phyloP scores from a whole-genome alignment of 129 eudicot genomes.

The Artemisia argyi region DNA sequence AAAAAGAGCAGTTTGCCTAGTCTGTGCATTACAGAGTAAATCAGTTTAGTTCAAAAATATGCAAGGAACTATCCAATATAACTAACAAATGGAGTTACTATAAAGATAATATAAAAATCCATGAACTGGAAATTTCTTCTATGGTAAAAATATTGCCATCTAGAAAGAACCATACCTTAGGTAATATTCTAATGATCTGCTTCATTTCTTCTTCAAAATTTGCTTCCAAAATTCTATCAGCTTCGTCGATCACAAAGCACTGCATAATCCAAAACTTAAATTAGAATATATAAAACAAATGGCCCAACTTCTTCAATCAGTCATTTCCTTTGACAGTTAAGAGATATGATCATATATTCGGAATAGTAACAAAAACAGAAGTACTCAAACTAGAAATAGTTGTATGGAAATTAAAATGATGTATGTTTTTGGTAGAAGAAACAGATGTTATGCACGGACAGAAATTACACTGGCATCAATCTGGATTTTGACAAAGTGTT shows the following conservation, averaged over 20 bases:
- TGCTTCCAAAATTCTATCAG: conserved; percentile 90
- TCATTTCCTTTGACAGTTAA: too few relatives aligned
- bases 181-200: conserved; percentile 72
- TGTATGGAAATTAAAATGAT: too few relatives aligned
- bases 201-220: conserved; percentile 92
- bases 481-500: too few relatives aligned
- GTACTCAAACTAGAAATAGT: too few relatives aligned
- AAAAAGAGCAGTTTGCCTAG: conserved; percentile 84
- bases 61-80: neutral
- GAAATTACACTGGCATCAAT: too few relatives aligned
- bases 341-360: too few relatives aligned
- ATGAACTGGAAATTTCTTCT: neutral
- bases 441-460: too few relatives aligned
- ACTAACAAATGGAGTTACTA: neutral
- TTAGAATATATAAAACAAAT: neutral
- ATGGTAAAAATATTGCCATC: neutral
- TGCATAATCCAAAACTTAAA: conserved; percentile 36
- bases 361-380: too few relatives aligned
- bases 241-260: conserved; percentile 89
- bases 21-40: conserved; percentile 42
- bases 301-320: too few relatives aligned
- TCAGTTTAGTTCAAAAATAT: conserved; percentile 16
- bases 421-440: too few relatives aligned
- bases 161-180: conserved; percentile 48
- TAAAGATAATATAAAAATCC: neutral